Evolutionary conservation across 805 yeast genomes (phyloP).

Genomic region (Yamadazyma kitorensis): DNA sequence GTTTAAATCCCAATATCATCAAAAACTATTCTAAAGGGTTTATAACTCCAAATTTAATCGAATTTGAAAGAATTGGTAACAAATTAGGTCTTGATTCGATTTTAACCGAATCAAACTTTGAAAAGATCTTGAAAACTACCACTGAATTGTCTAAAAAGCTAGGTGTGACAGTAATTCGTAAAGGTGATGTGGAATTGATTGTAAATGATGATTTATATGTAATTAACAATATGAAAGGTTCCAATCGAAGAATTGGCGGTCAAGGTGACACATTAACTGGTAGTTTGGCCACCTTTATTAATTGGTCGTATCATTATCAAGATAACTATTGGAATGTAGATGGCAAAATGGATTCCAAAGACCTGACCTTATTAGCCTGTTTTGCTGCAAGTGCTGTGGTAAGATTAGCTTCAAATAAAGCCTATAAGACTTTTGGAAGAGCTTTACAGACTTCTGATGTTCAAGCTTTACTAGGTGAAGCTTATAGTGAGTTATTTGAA

Average conservation of each 20-base stretch:
- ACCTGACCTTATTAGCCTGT: slow-evolving; percentile 51
- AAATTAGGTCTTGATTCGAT: slow-evolving; percentile 38
- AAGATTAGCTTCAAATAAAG: slow-evolving; percentile 59
- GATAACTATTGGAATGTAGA: slow-evolving; percentile 52
- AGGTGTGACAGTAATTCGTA: slow-evolving; percentile 63
- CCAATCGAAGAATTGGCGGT: slow-evolving; percentile 85
- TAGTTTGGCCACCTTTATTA: slow-evolving; percentile 72
- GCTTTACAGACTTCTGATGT: slow-evolving; percentile 85
- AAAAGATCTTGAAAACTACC: slow-evolving; percentile 28
- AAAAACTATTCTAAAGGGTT: slow-evolving; percentile 58
- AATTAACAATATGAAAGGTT: slow-evolving; percentile 53
- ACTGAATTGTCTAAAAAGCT: slow-evolving; percentile 45
- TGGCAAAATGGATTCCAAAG: slow-evolving; percentile 17
- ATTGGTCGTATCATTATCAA: slow-evolving; percentile 73
- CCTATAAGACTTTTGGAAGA: slow-evolving; percentile 64
- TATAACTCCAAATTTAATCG: slow-evolving; percentile 87
- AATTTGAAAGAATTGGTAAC: slow-evolving; percentile 67
- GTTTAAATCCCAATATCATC: slow-evolving; percentile 54
- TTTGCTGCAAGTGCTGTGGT: slow-evolving; percentile 72
- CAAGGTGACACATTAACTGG: slow-evolving; percentile 96
- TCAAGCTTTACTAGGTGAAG: slow-evolving; percentile 62
- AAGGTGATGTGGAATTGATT: slow-evolving; percentile 68
- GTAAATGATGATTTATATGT: slow-evolving; percentile 47
- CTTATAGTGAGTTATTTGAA: slow-evolving; percentile 52
- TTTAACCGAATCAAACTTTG: slow-evolving; percentile 14